Conservation (phyloP, 768 basidiomycete genomes). For the Macrocybe gigantea region DNA sequence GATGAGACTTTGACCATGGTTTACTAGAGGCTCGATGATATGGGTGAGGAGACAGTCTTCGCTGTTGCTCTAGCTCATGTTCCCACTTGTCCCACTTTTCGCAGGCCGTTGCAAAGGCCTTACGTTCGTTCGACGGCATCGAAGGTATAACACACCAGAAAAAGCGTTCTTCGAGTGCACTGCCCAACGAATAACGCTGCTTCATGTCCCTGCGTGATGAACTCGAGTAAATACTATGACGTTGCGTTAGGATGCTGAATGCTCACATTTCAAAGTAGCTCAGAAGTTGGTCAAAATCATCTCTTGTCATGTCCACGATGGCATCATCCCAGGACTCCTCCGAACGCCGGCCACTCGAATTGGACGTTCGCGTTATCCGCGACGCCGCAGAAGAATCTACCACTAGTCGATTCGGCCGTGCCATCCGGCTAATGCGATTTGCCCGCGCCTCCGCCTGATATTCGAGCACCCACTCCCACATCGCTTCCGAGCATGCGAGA, state of each 20-base stretch:
- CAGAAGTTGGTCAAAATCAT: constrained; percentile 58
- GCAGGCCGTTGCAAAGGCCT: constrained; percentile 52
- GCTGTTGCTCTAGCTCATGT: constrained; percentile 34
- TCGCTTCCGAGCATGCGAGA: constrained; percentile 65
- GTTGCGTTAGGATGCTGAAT: background rate
- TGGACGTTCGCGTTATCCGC: constrained; percentile 7
- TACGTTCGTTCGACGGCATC: constrained; percentile 41
- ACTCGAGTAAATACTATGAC: background rate
- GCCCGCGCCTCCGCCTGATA: constrained; percentile 29
- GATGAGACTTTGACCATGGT: constrained; percentile 2
- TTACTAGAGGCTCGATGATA: constrained; percentile 2
- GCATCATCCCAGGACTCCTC: constrained; percentile 23
- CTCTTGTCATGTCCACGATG: constrained; percentile 46
- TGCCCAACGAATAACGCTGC: constrained; percentile 44
- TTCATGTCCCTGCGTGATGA: constrained; percentile 51
- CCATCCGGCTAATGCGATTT: too few relatives aligned
- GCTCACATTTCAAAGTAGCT: constrained; percentile 58
- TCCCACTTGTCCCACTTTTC: constrained; percentile 42
- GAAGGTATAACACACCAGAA: constrained; percentile 38
- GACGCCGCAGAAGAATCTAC: constrained; percentile 7
- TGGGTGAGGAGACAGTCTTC: constrained; percentile 1
- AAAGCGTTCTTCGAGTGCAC: constrained; percentile 41
- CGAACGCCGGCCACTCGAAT: constrained; percentile 9
- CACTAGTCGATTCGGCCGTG: background rate
- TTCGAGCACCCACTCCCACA: constrained; percentile 73